Evolutionary conservation across 2,329 filamentous ascomycete genomes (phyloP), one percentile per base, ranked within the genome.

Genomic region (Neofusicoccum parvum): DNA sequence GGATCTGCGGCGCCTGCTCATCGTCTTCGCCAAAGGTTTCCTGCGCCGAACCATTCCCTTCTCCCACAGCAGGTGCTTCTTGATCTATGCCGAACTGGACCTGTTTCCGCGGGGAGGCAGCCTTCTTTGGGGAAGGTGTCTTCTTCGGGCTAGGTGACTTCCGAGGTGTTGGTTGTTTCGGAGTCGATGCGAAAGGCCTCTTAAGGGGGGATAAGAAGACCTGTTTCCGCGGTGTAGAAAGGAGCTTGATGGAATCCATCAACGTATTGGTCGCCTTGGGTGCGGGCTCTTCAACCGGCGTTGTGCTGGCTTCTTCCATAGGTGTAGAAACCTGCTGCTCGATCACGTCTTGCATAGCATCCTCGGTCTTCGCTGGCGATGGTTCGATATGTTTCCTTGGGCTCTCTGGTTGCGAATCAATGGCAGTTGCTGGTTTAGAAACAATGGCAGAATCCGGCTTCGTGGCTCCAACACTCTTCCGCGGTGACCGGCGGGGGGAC

Each of bases 1-100:
- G 90, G 63, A 97, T 93, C 23, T 84, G 85, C 32, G 89, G 86
- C 20, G 70, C 66, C 15, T 76, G 73, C 23, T 74, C 75, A 27
- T 74, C 70, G 1, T 54, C 64, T 10, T 36, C 56, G 2, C 7
- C 56, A 1, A 39, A 15, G 4, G 11, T 17, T 3, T 82, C 82
- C n/a, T 87, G 84, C 5, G 80, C 76, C 59, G 82, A 78, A 27
- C 80, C 71, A 49, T 84, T 78, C 2, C 72, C 73, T 20, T 81
- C 80, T 65, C 82, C 83, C 12, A 73, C 72, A 34, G 72, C 65
- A 14, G 76, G 72, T 20, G 73, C 74, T 15, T 50, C 65, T 9
- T 50, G 45, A n/a, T 67, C 59, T 4, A 70, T 69, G 15, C 72
- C 70, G 5, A 65, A 65, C 20, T 70, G 69, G 1, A 77, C 71